These are phyloP conservation scores for Exserohilum turcica DNA, from an alignment of 2,329 filamentous ascomycete genomes.

Conservation along the genomic window DNA sequence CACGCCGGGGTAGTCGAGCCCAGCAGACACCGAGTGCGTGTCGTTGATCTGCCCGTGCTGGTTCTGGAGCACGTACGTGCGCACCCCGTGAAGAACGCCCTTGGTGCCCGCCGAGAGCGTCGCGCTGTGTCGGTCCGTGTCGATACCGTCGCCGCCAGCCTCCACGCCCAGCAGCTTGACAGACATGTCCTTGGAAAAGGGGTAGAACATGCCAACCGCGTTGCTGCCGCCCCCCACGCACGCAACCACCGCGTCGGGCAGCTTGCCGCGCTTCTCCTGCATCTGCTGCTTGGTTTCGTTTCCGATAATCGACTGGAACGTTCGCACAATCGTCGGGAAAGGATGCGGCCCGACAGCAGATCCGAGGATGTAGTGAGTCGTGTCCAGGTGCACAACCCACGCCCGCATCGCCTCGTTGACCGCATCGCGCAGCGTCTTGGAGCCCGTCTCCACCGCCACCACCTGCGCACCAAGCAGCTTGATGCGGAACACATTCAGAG, in stretches of 20 bases:
- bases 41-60: conserved; percentile 90
- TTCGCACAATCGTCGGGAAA: conserved; percentile 96
- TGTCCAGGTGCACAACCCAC: conserved; percentile 91
- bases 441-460: conserved; percentile 89
- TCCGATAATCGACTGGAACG: conserved; percentile 96
- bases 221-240: conserved; percentile 97
- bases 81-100: conserved; percentile 92
- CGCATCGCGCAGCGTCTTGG: conserved; percentile 65
- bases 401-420: conserved; percentile 95
- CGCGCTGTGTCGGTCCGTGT: conserved; percentile 83
- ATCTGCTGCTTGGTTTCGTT: conserved; percentile 94
- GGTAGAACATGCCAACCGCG: conserved; percentile 97
- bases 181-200: conserved; percentile 81
- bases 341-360: conserved; percentile 97
- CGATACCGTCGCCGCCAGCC: conserved; percentile 89
- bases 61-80: conserved; percentile 94
- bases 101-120: conserved; percentile 85
- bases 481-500: conserved; percentile 98
- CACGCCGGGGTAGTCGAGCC: conserved; percentile 95
- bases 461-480: conserved; percentile 93
- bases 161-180: conserved; percentile 94
- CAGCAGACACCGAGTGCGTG: conserved; percentile 95
- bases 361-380: conserved; percentile 97
- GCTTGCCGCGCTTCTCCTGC: conserved; percentile 78
- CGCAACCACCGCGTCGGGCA: conserved; percentile 94